Evolutionary conservation across 805 yeast species (phyloP), one percentile per base, ranked within the genome.

Genomic region (Scheffersomyces amazonensis): DNA sequence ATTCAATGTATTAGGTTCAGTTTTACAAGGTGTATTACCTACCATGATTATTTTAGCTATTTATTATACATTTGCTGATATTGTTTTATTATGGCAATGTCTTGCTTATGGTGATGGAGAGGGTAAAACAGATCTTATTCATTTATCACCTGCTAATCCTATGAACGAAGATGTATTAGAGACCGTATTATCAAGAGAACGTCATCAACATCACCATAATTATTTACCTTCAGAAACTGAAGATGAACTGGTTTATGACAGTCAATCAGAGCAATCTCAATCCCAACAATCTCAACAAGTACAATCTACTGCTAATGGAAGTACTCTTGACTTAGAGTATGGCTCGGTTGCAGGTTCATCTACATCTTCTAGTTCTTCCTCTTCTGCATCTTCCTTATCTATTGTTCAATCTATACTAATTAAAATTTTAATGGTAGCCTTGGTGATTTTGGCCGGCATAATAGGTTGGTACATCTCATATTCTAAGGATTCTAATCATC

Each of bases 1-100:
- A 0, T 91, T 93, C 66, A 93, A 93, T 54, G 91, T 91, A 11
- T 60, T 91, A 18, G 99, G 99, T 7, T 90, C 96, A 1, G 70
- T 90, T 3, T 60, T 90, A 48, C 98, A 93, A 62, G 87, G 89
- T 10, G 89, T 91, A 1, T 69, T 93, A 46, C 96, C 96, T 17
- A 93, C 99, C 0, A 93, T 93, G 97, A 82, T 85, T 42, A 78
- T 90, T 4, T 73, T 93, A 40, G 98, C 98, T 1, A 76, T 91
- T 0, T 93, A 93, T 64, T 93, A 93, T 60, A 90, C 98, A 0
- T 59, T 84, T 16, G 97, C 98, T 0, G 99, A 93, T 62, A 60
- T 90, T 3, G 84, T 90, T 3, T 70, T 93, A 39, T 72, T 91
- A 21, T 71, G 81, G 60, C 99, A 93, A 60, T 89, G 96, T 49